Base-by-base conservation (phyloP, 2,329 filamentous ascomycete genomes). In the Pseudopyricularia cyperi region DNA sequence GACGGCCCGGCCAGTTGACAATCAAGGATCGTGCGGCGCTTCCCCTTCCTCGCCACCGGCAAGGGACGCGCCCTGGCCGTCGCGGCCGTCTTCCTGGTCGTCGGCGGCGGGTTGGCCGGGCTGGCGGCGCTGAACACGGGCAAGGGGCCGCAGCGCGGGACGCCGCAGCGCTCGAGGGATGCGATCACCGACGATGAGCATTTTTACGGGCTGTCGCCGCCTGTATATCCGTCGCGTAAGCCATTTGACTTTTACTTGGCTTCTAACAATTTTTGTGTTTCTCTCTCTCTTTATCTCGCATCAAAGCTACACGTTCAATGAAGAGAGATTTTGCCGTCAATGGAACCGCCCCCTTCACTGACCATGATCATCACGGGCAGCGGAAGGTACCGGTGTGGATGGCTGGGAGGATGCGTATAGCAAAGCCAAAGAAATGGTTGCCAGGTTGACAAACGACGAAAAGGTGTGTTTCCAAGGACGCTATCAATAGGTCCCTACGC, bases 401-500 rank as follows among this genome's bases (percentile, higher is more conserved):
- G 69, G 78, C 32, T 91, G 87, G 87, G 72, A 72, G 2, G 71
- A 74, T 11, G 81, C 85, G 15, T 84, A 85, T 60, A 66, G 68
- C 30, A 85, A 83, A 62, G 87, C 87, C 0, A 73, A 74, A 49
- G 73, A 74, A 1, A 81, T 91, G 57, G 85, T 93, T 15, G 73
- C 72, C 24, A 73, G 83, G 59, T 72, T 91, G 68, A 90, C 85
- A 0, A 68, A 89, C 34, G 71, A 80, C 22, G 87, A 93, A 67
- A 90, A 89, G 65, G 79, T 70, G 58, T 30, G 57, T 51, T 30
- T 52, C 7, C 39, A 48, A 12, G 5, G n/a, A n/a, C n/a, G n/a
- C n/a, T n/a, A n/a, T n/a, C n/a, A n/a, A n/a, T n/a, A n/a, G n/a
- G n/a, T n/a, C n/a, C n/a, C n/a, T n/a, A n/a, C n/a, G n/a, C n/a